phyloP scores from a whole-genome alignment of 805 yeast species.

The Millerozyma miso region DNA sequence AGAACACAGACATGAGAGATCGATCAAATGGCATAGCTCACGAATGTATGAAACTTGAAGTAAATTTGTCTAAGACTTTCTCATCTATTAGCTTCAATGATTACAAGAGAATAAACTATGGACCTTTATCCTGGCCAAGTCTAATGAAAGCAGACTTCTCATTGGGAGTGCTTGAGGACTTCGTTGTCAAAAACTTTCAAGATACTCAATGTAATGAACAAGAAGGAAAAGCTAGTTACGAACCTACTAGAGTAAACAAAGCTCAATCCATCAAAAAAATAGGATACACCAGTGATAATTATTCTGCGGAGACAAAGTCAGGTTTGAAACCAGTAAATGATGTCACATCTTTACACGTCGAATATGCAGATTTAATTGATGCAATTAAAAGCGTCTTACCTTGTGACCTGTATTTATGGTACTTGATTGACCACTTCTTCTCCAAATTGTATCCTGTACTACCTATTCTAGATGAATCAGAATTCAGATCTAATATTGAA shows the following conservation, averaged over 20 bases:
- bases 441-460: slow-evolving; percentile 56
- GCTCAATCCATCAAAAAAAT: no score
- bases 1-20: no score
- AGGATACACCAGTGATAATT: no score
- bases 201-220: no score
- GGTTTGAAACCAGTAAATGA: no score
- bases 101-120: slow-evolving; percentile 25
- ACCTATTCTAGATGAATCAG: slow-evolving; percentile 60
- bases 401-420: slow-evolving; percentile 49
- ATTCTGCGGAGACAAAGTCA: no score
- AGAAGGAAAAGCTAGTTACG: no score
- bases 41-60: no score
- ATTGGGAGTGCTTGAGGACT: slow-evolving; percentile 30
- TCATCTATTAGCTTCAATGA: not conserved
- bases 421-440: slow-evolving; percentile 56
- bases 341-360: no score
- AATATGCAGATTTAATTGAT: no score
- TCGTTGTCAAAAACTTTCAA: slow-evolving; percentile 10
- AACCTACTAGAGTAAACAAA: no score
- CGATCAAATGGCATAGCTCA: no score
- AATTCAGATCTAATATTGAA: slow-evolving; percentile 26
- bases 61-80: not conserved
- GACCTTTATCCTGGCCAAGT: slow-evolving; percentile 38
- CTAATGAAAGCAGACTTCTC: slow-evolving; percentile 32
- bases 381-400: slow-evolving; percentile 47